Conservation (phyloP, 768 basidiomycete species). For the Hysterangium stoloniferum region DNA sequence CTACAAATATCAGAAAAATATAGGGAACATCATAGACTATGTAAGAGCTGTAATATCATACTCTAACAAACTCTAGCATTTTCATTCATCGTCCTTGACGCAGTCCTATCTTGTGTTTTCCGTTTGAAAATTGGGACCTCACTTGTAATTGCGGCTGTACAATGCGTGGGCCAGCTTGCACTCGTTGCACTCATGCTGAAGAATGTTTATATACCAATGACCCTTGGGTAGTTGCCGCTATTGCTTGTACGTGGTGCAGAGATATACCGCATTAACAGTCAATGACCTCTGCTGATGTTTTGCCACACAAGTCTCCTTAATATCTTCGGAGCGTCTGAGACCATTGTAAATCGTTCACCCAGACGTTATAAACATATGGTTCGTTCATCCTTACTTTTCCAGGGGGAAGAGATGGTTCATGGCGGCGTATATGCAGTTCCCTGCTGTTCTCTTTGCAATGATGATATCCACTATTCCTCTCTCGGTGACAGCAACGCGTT, state of each 20-base stretch:
- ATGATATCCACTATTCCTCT: slow-evolving; percentile 72
- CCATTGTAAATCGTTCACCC: slow-evolving; percentile 16
- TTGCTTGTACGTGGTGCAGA: slow-evolving; percentile 47
- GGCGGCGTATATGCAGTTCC: slow-evolving; percentile 52
- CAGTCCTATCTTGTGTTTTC: slow-evolving; percentile 52
- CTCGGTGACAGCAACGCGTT: slow-evolving; percentile 66
- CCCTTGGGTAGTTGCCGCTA: slow-evolving; percentile 64
- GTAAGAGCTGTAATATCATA: too few relatives aligned
- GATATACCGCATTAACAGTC: not conserved
- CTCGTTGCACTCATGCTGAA: slow-evolving; percentile 66
- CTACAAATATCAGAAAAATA: too few relatives aligned
- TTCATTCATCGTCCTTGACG: slow-evolving; percentile 67
- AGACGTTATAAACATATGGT: slow-evolving; percentile 1
- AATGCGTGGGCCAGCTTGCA: slow-evolving; percentile 74
- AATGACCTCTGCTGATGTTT: not conserved
- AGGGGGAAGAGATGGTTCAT: too few relatives aligned
- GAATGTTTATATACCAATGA: slow-evolving; percentile 70
- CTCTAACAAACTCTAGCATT: too few relatives aligned
- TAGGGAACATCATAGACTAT: too few relatives aligned
- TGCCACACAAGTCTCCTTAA: slow-evolving; percentile 53
- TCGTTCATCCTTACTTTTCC: slow-evolving; percentile 56
- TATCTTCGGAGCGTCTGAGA: slow-evolving; percentile 68
- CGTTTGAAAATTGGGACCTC: slow-evolving; percentile 64
- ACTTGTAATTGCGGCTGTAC: slow-evolving; percentile 56
- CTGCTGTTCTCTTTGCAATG: slow-evolving; percentile 59